These are phyloP conservation scores for Lupinus albus DNA, from an alignment of 306 rosid species.

Conservation along the genomic window DNA sequence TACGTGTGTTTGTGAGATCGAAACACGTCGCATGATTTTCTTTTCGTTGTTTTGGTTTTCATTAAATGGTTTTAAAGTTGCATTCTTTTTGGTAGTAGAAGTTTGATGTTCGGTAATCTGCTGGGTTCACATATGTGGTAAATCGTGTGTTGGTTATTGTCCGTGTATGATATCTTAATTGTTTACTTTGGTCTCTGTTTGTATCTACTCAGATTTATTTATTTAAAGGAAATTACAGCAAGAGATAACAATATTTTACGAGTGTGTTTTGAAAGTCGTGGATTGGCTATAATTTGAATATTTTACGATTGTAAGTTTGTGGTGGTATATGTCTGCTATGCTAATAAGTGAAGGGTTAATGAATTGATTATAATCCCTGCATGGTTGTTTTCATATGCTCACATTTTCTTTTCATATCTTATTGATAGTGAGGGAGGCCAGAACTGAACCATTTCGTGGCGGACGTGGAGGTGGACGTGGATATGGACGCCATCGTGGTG, in stretches of 20 bases:
- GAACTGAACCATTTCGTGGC: slow-evolving; percentile 67
- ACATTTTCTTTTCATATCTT: background rate
- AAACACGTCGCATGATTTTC: background rate
- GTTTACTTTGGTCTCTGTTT: background rate
- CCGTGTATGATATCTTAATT: background rate
- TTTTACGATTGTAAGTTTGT: background rate
- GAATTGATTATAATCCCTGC: background rate
- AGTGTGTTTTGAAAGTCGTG: background rate
- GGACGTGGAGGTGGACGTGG: slow-evolving; percentile 79
- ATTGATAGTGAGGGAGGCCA: slow-evolving; percentile 72
- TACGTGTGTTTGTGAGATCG: background rate
- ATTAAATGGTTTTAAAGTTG: background rate
- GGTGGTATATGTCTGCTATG: background rate
- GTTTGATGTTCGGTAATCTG: background rate
- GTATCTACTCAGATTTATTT: background rate
- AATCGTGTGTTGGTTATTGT: background rate
- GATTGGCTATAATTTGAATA: background rate
- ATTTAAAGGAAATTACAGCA: background rate
- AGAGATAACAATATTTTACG: background rate
- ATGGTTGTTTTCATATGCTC: background rate
- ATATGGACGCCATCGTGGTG: slow-evolving; percentile 50
- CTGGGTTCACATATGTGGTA: background rate
- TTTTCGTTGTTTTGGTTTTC: background rate
- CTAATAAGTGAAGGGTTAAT: background rate
- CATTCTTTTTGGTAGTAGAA: background rate